These are phyloP conservation scores for Aureobasidium mangrovei DNA, from an alignment of 2,329 filamentous ascomycete genomes.

Conservation along the genomic window DNA sequence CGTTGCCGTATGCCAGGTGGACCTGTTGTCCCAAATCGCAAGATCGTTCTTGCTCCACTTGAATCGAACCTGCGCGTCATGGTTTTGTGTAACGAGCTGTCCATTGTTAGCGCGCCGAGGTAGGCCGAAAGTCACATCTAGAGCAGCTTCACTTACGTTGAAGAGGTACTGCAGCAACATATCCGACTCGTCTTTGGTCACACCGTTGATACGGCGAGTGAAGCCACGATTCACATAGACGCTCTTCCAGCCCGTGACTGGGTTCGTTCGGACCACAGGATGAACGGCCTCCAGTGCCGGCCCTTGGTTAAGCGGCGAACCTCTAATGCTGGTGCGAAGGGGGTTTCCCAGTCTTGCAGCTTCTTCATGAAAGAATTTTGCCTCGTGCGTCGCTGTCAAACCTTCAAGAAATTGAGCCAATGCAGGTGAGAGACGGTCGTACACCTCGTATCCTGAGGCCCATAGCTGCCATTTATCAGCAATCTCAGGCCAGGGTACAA, in stretches of 20 bases:
- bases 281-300: constrained; percentile 43
- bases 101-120: constrained; percentile 24
- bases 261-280: constrained; percentile 50
- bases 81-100: constrained; percentile 46
- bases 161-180: constrained; percentile 13
- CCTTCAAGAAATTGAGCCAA: constrained; percentile 51
- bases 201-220: constrained; percentile 49
- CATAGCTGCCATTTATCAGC: constrained; percentile 11
- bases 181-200: constrained; percentile 33
- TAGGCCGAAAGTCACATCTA: not conserved
- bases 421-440: constrained; percentile 45
- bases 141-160: not conserved
- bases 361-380: constrained; percentile 38
- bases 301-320: constrained; percentile 30
- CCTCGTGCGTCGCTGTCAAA: constrained; percentile 39
- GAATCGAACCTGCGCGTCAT: constrained; percentile 61
- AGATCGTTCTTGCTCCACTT: constrained; percentile 57
- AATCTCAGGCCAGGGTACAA: not conserved
- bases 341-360: constrained; percentile 43
- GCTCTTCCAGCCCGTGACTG: constrained; percentile 54
- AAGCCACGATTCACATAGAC: constrained; percentile 53
- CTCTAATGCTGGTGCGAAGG: constrained; percentile 43
- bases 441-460: constrained; percentile 48
- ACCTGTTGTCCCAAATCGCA: constrained; percentile 54
- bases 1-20: constrained; percentile 11